phyloP scores from a whole-genome alignment of 192 early-diverging fungal species.

The Coemansia biformis region DNA sequence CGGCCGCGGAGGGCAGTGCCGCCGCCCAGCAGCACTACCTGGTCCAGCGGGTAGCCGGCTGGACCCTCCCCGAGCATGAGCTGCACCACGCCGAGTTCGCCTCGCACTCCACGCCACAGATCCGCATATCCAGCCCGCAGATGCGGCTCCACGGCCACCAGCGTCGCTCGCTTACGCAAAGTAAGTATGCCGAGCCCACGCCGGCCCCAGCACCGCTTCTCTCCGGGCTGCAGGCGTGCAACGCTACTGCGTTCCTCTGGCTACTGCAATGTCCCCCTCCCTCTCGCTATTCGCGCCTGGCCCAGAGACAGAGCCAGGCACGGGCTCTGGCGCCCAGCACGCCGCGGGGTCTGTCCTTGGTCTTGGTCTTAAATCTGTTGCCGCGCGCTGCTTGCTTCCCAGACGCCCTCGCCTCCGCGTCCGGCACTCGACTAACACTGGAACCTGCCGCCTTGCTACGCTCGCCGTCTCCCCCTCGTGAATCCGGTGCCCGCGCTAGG shows the following conservation, averaged over 20 bases:
- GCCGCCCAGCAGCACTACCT: constrained; percentile 31
- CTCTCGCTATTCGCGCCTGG: too few relatives aligned
- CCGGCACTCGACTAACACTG: constrained; percentile 1
- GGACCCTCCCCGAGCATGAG: constrained; percentile 10
- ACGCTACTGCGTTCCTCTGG: too few relatives aligned
- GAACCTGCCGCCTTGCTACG: too few relatives aligned
- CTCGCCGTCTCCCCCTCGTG: neutral
- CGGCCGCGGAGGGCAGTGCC: constrained; percentile 11
- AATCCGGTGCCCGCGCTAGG: constrained; percentile 1
- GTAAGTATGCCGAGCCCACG: constrained; percentile 18
- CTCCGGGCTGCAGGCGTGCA: too few relatives aligned
- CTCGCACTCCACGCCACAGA: constrained; percentile 25
- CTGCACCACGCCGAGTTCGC: constrained; percentile 5
- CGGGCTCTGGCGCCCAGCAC: too few relatives aligned
- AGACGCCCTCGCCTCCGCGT: too few relatives aligned
- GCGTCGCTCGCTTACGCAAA: constrained; percentile 14
- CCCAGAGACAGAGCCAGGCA: too few relatives aligned
- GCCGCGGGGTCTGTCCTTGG: too few relatives aligned
- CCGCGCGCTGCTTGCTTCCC: too few relatives aligned
- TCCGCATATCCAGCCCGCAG: constrained; percentile 39
- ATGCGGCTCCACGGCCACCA: constrained; percentile 19
- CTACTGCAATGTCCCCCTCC: neutral
- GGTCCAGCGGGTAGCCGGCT: constrained; percentile 27
- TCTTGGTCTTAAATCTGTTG: too few relatives aligned
- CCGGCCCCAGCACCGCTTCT: too few relatives aligned